Percentiles rank a stretch among this genome's conserved stretches.
Evolutionary conservation across 2,329 filamentous ascomycete species (phyloP).

Genomic region (Colletotrichum ledebouriae): DNA sequence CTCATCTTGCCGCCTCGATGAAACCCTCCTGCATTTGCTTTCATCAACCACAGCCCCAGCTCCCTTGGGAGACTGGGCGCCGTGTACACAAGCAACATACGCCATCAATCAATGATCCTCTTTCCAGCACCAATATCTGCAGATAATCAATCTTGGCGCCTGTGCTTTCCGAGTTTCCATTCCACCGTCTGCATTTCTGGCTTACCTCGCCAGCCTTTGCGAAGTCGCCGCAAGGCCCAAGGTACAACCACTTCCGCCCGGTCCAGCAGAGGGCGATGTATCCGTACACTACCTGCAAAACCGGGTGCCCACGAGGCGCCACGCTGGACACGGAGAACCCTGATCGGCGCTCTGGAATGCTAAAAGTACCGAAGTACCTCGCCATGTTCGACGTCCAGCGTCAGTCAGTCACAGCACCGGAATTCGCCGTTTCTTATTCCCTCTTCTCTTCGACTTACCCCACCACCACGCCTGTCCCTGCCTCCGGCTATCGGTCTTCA

Average conservation of each 20-base stretch:
- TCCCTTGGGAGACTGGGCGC: not conserved
- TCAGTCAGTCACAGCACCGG: constrained; percentile 16
- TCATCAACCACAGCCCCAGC: not conserved
- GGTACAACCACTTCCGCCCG: constrained; percentile 13
- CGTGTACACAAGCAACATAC: no score
- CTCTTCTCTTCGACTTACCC: constrained; percentile 9
- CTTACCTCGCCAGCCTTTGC: not conserved
- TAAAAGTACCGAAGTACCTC: constrained; percentile 20
- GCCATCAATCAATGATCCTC: constrained; percentile 1
- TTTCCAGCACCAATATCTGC: constrained; percentile 6
- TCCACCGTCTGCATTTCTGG: not conserved
- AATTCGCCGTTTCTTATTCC: constrained; percentile 23
- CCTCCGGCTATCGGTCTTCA: constrained; percentile 39
- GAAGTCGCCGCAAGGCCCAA: constrained; percentile 19
- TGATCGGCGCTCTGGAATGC: constrained; percentile 31
- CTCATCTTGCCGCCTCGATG: constrained; percentile 35
- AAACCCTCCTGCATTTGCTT: constrained; percentile 5
- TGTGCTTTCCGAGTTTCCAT: not conserved
- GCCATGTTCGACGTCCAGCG: not conserved
- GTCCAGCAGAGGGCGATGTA: constrained; percentile 18
- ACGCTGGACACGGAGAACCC: constrained; percentile 34
- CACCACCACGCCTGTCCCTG: not conserved
- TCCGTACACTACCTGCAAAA: constrained; percentile 19
- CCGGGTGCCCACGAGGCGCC: constrained; percentile 22
- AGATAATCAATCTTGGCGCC: not conserved